Evolutionary conservation across 1,139 yeast species (phyloP), one percentile per base, ranked within the genome.

Genomic region (Diutina sp.): DNA sequence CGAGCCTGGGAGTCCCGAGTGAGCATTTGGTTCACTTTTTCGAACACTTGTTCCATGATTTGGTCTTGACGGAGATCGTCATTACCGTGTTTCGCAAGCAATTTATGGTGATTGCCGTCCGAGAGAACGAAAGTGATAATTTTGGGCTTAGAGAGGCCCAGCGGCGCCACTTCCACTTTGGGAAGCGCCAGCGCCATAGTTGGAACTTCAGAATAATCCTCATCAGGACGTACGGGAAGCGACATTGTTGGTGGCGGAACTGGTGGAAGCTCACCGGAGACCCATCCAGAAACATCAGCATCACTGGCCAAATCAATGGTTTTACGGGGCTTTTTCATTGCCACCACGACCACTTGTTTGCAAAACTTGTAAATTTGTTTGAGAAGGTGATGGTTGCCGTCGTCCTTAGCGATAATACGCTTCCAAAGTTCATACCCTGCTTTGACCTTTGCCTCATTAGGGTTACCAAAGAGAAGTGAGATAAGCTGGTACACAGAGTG

Each of bases 11-110:
- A 74, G 64, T 87, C 83, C 45, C 73, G 74, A 16, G 64, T 68
- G 59, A 93, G 77, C 51, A 91, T 79, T n/a, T 74, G 71, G 64
- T 91, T 90, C 21, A 90, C 97, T 66, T 90, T 89, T 32, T 78
- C 86, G 68, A 95, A 95, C 1, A 93, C 98, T 66, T 93, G 99
- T 66, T 91, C 96, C 99, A 95, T 95, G 59, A 93, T 89, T 0
- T 96, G 88, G 69, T 95, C 99, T 68, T 95, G 99, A 57, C 99
- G 74, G 57, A 93, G 71, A 69, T 95, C 99, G 69, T 95, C 99
- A 6, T 89, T 80, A 4, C 96, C 91, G 35, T 90, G 88, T 65
- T 95, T 95, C 62, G 90, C 73, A 25, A 93, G 72, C 65, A 85
- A 77, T 58, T 74, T 80, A 58, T 81, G 85, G 0, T 60, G 64